Evolutionary conservation across 352 stramenopile species (phyloP), one percentile per base, ranked within the genome.

Genomic region (Globisporangium mamillatum): DNA sequence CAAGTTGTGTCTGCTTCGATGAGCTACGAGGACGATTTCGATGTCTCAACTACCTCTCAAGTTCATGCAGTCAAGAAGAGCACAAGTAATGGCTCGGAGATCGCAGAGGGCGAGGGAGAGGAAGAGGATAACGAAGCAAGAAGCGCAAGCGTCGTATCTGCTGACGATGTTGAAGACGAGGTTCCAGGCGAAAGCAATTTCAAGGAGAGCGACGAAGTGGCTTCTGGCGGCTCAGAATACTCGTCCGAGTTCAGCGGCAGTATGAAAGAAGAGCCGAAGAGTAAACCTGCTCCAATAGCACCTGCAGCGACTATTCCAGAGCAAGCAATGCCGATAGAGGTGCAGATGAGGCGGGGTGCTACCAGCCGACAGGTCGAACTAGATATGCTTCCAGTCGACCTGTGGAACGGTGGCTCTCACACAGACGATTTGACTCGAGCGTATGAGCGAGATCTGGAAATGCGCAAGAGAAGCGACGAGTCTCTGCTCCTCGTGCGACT

Each of bases 11-110:
- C 64, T 22, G 63, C 44, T 25, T 76, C 66, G 1, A 60, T 75
- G 63, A 44, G 69, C 20, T 82, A 82, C 25, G 76, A 84, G 14
- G 80, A 90, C n/a, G 71, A 81, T 36, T 90, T 88, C 34, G 76
- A 81, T 22, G 68, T 38, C 12, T 78, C 36, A 44, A 44, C 75
- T 22, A 74, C 68, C 20, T 58, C 70, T 1, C 71, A 75, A 22
- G 27, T 34, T n/a, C 69, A 61, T 50, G 59, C 25, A 7, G 25
- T 12, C 29, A 63, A 63, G 24, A 53, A 67, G 29, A 59, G 27
- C 24, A 38, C 24, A 16, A 50, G 24, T 34, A 41, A 29, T 41
- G 59, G 44, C 24, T 59, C 36, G 25, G 55, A 66, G 27, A 60
- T 52, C 0, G 60, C 22, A 36, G 60, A 41, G n/a, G 50, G 70